Evolutionary conservation across 768 basidiomycete genomes (phyloP), one percentile per base, ranked within the genome.

Genomic region (Rhodotorula sphaerocarpa): DNA sequence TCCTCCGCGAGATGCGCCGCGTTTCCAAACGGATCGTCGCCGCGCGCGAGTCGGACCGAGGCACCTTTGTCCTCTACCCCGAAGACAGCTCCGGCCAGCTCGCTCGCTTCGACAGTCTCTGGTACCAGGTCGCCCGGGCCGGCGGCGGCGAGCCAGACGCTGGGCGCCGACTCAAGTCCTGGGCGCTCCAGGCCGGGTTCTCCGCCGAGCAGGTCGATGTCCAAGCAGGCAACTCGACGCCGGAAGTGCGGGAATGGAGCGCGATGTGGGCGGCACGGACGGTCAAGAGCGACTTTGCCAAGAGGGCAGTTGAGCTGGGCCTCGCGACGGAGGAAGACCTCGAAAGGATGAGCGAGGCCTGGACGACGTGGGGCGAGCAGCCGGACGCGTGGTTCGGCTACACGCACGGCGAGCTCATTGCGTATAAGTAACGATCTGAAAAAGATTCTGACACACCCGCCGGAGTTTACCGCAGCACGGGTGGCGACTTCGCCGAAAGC

Each of bases 11-110:
- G 76, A 81, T 82, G 79, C 68, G 71, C 28, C 74, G 80, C 25
- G 80, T 82, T 7, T 73, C 77, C 0, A 79, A 79, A 64, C 73
- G 75, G 2, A 62, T 81, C 56, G 76, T 82, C 47, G 79, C 79
- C 7, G 74, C 70, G 10, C 75, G 81, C 27, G 81, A 81, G 59
- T 65, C 73, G 15, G 79, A 81, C 67, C 72, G 75, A 30, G 68
- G 59, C 25, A 54, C 74, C 6, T 72, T 76, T 59, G 62, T 67
- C 10, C 78, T 76, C 75, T 76, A 72, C 64, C 79, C 79, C 1
- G 74, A 76, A 6, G 55, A 54, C 53, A 9, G 20, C 11, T n/a
- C 28, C 7, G 48, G 41, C 14, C 16, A 3, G 7, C 14, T 58
- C 28, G 11, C 10, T 3, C 57, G 57, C 21, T 58, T 58, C 57